Percentiles rank a stretch among this genome's conserved stretches.
Evolutionary conservation across 176 grass and related monocot genomes (phyloP).

Genomic region (Ananas comosus): DNA sequence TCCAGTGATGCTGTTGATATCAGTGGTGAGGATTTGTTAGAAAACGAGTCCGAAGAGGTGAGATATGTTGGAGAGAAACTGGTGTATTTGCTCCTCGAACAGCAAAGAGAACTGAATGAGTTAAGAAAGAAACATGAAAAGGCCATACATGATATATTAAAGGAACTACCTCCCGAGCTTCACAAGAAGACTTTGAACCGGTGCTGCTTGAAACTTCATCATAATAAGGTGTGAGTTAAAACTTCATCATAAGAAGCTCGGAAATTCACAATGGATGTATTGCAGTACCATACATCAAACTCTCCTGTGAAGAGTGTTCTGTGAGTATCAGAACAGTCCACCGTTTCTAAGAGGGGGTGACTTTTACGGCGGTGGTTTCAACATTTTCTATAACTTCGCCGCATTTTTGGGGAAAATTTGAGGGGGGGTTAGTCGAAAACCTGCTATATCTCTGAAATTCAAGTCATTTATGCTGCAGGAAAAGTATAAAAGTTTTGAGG

Average conservation of each 20-base stretch:
- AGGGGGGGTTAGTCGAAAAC: background rate
- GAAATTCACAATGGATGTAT: background rate
- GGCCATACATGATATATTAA: slow-evolving; percentile 30
- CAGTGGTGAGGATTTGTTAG: slow-evolving; percentile 2
- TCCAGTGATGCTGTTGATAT: slow-evolving; percentile 4
- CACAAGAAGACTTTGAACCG: slow-evolving; percentile 31
- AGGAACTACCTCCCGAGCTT: slow-evolving; percentile 22
- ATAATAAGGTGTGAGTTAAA: background rate
- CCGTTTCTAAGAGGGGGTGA: background rate
- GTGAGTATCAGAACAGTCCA: background rate
- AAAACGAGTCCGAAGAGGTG: background rate
- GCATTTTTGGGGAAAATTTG: background rate
- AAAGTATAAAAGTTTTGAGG: background rate
- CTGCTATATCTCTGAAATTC: background rate
- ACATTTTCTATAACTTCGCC: background rate
- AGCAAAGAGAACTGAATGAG: slow-evolving; percentile 33
- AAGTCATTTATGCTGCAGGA: background rate
- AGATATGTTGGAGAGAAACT: slow-evolving; percentile 18
- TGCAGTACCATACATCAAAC: background rate
- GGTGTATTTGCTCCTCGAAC: slow-evolving; percentile 25
- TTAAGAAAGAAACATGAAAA: slow-evolving; percentile 34
- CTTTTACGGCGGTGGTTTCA: background rate
- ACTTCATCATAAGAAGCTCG: background rate
- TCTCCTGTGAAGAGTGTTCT: background rate
- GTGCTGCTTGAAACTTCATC: slow-evolving; percentile 34